phyloP scores from a whole-genome alignment of 768 basidiomycete genomes.

The Suillus bovinus region DNA sequence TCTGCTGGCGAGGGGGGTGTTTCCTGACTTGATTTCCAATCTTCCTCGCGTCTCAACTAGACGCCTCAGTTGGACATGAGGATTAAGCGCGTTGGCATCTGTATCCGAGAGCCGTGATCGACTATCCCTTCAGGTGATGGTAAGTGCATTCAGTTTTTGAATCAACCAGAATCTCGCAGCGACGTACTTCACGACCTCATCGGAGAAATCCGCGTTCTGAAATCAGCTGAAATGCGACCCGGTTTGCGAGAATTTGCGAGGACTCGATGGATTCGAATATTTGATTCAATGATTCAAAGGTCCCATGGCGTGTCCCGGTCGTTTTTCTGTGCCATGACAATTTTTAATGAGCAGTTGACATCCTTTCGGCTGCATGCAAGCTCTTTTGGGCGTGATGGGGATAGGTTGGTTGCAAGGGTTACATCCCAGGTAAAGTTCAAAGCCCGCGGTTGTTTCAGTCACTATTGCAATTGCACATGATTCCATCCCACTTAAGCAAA shows the following conservation, averaged over 20 bases:
- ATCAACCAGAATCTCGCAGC: slow-evolving; percentile 32
- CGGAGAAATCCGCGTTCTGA: too few relatives aligned
- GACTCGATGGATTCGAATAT: too few relatives aligned
- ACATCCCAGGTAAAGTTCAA: too few relatives aligned
- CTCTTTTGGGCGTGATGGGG: too few relatives aligned
- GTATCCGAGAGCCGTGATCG: neutral
- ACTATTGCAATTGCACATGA: neutral
- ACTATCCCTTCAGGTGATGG: neutral
- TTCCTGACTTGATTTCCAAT: too few relatives aligned
- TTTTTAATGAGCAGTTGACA: neutral
- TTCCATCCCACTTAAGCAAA: neutral
- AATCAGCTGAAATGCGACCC: too few relatives aligned
- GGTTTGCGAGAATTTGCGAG: too few relatives aligned
- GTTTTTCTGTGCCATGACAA: neutral
- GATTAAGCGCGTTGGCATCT: neutral
- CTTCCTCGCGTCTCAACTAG: neutral
- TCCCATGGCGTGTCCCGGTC: too few relatives aligned
- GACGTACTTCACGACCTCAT: slow-evolving; percentile 43
- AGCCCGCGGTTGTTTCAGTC: neutral
- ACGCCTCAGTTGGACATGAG: neutral
- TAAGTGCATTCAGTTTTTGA: slow-evolving; percentile 1
- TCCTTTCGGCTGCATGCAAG: neutral
- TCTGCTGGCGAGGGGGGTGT: too few relatives aligned
- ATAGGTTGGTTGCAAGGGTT: too few relatives aligned
- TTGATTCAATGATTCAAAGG: too few relatives aligned